Evolutionary conservation across 208 protist genomes (phyloP), one percentile per base, ranked within the genome.

Genomic region (Leishmania arabica): DNA sequence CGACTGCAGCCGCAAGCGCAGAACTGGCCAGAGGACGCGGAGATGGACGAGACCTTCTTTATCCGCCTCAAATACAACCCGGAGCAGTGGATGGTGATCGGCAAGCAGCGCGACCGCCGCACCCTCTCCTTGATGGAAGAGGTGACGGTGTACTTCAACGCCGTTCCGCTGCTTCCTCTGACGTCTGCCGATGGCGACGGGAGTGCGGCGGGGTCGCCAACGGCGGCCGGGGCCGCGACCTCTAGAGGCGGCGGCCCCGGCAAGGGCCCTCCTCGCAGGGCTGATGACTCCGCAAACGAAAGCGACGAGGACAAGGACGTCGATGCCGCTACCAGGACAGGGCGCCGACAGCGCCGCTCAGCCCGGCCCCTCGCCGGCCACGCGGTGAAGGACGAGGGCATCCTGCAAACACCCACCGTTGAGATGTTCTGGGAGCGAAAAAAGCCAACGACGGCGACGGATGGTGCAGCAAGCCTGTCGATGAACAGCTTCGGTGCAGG

Each of bases 11-110:
- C 93, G 47, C 88, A 94, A 66, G 87, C 90, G 21, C 87, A 94
- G 70, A 96, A 97, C 87, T 96, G 92, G 92, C 91, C 94, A 7
- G 91, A 95, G 76, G 90, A 89, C 27, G 86, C 88, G 31, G 86
- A 56, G 11, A 76, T 88, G 54, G 89, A 93, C 77, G 89, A 95
- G 79, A 90, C 92, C 68, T 95, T 97, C 83, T 88, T 95, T n/a
- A 89, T 97, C 37, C 76, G 83, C 5, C 89, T 97, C 40, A 84
- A 89, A 75, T 89, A 84, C 69, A 88, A 95, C 78, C 80, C 92
- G n/a, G 42, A 81, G 70, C 81, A 91, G 83, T 97, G 94, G 92
- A 89, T 95, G 85, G 87, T 96, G 47, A 88, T 91, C n/a, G 94
- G 94, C 42, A 92, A 91, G 80, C 89, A 94, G 81, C 88, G 92